Base-by-base conservation (phyloP, 2,329 filamentous ascomycete species). In the Aureobasidium uvarum region DNA sequence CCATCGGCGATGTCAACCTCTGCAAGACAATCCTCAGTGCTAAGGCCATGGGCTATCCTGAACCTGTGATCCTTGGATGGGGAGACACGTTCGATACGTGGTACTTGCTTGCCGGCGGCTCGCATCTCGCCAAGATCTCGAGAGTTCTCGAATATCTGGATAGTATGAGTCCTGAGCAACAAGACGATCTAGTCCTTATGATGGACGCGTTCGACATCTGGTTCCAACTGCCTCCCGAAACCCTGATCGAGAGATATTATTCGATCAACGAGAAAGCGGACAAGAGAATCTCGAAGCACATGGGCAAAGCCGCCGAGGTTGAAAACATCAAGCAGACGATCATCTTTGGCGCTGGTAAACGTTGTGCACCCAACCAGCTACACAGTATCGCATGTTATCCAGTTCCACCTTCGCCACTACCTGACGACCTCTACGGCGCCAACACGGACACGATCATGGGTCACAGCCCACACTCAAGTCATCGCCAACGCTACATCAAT, bases 131-230 rank as follows among this genome's bases (percentile, higher is more conserved):
- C 10, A 74, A 74, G 66, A 70, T 74, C 62, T 67, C 62, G n/a
- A 69, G 67, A 7, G 68, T 72, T 5, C 54, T 70, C 18, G 68
- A 72, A 5, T 73, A 71, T 36, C 66, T 74, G 7, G 70, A 74
- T 28, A 71, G 72, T 3, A 55, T 74, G 11, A 59, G 67, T 7
- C 16, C 64, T 10, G 59, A 51, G 2, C 23, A 43, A 13, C 70
- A 74, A 20, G 70, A 73, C 2, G 88, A 90, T 71, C 75, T 90
- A 14, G 81, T 89, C 8, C 75, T 89, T 62, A 80, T 89, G 64
- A 81, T 86, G 8, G 87, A 90, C 72, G 86, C 84, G 2, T 82
- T 84, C 71, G 85, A 89, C 66, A 79, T 85, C 0, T 85, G 86
- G 76, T 84, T 89, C 66, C 88, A 90, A 73, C 78, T 90, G 1